Conservation (phyloP, 805 yeast species). For the Debaryomyces prosopidis region DNA sequence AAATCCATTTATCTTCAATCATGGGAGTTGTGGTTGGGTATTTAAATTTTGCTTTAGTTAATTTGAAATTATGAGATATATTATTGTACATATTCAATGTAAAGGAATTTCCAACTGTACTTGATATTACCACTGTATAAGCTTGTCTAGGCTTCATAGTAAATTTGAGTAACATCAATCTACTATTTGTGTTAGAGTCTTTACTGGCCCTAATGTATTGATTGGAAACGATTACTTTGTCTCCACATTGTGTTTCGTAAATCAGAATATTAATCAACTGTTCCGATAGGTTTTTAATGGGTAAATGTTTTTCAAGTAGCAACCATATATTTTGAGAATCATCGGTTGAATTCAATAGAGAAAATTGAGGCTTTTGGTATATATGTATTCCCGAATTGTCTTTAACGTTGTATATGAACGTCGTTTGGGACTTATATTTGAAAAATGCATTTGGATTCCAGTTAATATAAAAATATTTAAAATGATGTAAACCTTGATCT, state of each 20-base stretch:
- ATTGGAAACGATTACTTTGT: slow-evolving; percentile 24
- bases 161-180: slow-evolving; percentile 37
- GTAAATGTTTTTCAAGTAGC: slow-evolving; percentile 51
- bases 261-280: slow-evolving; percentile 11
- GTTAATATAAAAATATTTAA: slow-evolving; percentile 61
- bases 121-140: slow-evolving; percentile 28
- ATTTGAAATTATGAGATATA: slow-evolving; percentile 15
- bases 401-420: slow-evolving; percentile 17
- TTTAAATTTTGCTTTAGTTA: slow-evolving; percentile 32
- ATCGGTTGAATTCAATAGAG: slow-evolving; percentile 31
- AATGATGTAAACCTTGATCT: slow-evolving; percentile 24
- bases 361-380: slow-evolving; percentile 45
- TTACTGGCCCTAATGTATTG: slow-evolving; percentile 22
- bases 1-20: slow-evolving; percentile 46
- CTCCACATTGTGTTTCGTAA: slow-evolving; percentile 27
- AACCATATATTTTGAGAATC: slow-evolving; percentile 41
- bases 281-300: slow-evolving; percentile 5
- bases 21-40: slow-evolving; percentile 18
- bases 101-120: slow-evolving; percentile 24
- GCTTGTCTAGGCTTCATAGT: slow-evolving; percentile 20
- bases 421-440: slow-evolving; percentile 21
- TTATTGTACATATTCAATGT: slow-evolving; percentile 28
- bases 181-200: slow-evolving; percentile 32
- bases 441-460: slow-evolving; percentile 51
- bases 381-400: slow-evolving; percentile 8